phyloP scores from a whole-genome alignment of 2,329 filamentous ascomycete species.

The Neobulgaria alba region DNA sequence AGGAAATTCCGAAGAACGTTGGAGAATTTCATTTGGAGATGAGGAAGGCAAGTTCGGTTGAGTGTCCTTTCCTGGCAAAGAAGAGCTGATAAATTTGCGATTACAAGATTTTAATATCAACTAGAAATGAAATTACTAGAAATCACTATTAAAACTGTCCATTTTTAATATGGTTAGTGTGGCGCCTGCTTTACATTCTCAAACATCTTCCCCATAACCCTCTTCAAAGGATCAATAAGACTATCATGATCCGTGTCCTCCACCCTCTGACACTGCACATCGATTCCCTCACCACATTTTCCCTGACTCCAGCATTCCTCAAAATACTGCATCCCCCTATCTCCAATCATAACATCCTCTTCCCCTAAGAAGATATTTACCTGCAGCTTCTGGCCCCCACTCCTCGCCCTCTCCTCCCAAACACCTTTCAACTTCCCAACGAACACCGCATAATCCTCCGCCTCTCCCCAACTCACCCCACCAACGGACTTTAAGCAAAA shows the following conservation, averaged over 20 bases:
- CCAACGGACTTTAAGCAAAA: conserved; percentile 22
- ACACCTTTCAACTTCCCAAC: conserved; percentile 10
- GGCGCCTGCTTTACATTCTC: conserved; percentile 1
- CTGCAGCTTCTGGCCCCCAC: conserved; percentile 12
- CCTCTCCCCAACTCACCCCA: conserved; percentile 12
- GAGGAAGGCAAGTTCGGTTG: background rate
- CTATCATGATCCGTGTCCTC: conserved; percentile 34
- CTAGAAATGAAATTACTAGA: background rate
- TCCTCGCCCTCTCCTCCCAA: conserved; percentile 12
- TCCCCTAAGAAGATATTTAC: conserved; percentile 27
- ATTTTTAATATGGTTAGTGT: conserved; percentile 1
- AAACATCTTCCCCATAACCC: conserved; percentile 7
- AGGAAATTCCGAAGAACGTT: background rate
- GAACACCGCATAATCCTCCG: conserved; percentile 17
- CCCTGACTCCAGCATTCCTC: conserved; percentile 32
- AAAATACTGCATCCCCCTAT: conserved; percentile 35
- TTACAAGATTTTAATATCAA: background rate
- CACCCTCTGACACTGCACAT: conserved; percentile 28
- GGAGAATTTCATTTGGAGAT: background rate
- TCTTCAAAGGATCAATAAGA: conserved; percentile 12
- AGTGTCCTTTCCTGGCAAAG: conserved; percentile 1
- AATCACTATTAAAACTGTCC: too few species aligned
- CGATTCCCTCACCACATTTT: conserved; percentile 24
- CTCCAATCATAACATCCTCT: conserved; percentile 35
- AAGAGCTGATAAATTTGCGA: background rate